Evolutionary conservation across 1,139 yeast genomes (phyloP), one percentile per base, ranked within the genome.

Genomic region (Diutina ranongensis): DNA sequence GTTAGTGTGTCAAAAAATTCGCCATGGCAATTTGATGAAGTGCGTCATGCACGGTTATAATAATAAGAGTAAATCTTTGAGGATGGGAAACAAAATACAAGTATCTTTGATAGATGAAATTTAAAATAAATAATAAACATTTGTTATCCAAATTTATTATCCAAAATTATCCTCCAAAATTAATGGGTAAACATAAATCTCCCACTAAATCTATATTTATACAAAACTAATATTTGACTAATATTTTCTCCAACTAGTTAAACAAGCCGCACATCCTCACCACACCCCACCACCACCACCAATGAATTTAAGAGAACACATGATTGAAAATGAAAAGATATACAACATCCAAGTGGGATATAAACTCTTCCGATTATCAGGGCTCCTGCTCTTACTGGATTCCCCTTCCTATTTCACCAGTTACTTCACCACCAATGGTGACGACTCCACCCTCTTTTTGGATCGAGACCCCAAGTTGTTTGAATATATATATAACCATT

Each of bases 341-440:
- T 87, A 74, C 60, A 71, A 80, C 13, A 74, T 88, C 25, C 88
- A 83, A 58, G 81, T 87, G 3, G 95, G 95, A 0, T 74, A 71
- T 46, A 71, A 71, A 51, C 52, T 74, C 34, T 83, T 77, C 58
- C 65, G 69, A 34, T 51, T 78, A 31, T 81, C 92, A 57, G 97
- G 96, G 1, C 88, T 92, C 1, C 86, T 95, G 4, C 61, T 88
- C 40, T 83, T 89, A 21, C 84, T 86, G 1, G 97, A 87, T 62
- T 80, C 76, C 2, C 83, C 84, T 2, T 77, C 83, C 2, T 77
- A 76, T 55, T 78, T 78, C 58, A 76, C 83, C 15, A 57, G 63
- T 19, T 78, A 60, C 58, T 78, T 78, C 51, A 45, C 48, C 2
- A 54, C 60, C 16, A 67, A 54, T 2, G 71, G 70, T 52, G 58